phyloP scores from a whole-genome alignment of 495 filamentous ascomycete species.

The Umbilicaria muhlenbergii region DNA sequence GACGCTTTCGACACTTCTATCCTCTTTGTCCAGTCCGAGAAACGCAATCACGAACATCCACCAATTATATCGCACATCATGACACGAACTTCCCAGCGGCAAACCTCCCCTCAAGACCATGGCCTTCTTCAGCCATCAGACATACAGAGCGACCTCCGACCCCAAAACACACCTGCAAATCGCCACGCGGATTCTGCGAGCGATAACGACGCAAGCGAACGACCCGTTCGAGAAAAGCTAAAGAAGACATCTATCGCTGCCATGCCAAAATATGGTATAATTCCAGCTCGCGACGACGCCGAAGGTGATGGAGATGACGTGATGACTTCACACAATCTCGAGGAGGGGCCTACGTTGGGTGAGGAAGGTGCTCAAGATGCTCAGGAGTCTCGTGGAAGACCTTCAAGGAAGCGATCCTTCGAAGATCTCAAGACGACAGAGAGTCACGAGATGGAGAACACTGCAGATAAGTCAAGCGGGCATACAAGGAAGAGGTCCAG shows the following conservation, averaged over 20 bases:
- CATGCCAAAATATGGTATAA: conserved; percentile 9
- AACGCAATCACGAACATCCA: too few relatives aligned
- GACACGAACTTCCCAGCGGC: too few relatives aligned
- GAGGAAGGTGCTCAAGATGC: not conserved
- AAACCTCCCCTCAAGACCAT: too few relatives aligned
- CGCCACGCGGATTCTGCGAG: conserved; percentile 9
- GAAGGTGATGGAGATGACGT: conserved; percentile 10
- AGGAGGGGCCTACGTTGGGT: not conserved
- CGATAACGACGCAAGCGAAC: conserved; percentile 36
- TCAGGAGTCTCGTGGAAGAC: conserved; percentile 19
- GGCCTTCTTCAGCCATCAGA: too few relatives aligned
- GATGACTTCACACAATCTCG: not conserved
- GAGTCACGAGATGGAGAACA: conserved; percentile 7
- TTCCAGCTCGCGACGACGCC: conserved; percentile 2
- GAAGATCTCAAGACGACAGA: conserved; percentile 22
- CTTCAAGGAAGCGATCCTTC: conserved; percentile 34
- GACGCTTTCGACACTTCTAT: too few relatives aligned
- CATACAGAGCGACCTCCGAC: too few relatives aligned
- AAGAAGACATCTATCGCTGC: conserved; percentile 43
- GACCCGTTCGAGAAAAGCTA: conserved; percentile 43
- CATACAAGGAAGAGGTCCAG: conserved; percentile 32
- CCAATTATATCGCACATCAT: too few relatives aligned
- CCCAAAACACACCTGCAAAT: not conserved
- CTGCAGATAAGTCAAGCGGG: conserved; percentile 9
- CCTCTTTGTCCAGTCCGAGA: too few relatives aligned